Conservation (phyloP, 139 green algal genomes). For the Chlorella sp. region DNA sequence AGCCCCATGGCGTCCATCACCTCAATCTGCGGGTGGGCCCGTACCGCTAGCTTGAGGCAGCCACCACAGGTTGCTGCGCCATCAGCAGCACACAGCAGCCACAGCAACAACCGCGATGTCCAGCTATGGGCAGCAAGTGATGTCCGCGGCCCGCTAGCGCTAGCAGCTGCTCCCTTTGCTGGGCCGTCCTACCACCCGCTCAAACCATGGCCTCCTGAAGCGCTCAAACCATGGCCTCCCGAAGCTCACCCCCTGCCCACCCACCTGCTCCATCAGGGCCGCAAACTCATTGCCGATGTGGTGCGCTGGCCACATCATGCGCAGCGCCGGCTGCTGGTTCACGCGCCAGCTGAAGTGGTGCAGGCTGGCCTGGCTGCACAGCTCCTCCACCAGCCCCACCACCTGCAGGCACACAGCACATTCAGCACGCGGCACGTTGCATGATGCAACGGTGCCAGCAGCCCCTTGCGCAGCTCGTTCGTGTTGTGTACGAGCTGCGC, state of each 20-base stretch:
- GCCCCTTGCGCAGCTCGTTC: too few species aligned
- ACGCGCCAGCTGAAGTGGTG: neutral
- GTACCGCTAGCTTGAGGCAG: neutral
- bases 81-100: neutral
- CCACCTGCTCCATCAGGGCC: neutral
- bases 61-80: too few species aligned
- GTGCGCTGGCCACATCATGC: neutral
- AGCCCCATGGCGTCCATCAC: neutral
- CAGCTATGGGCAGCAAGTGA: too few species aligned
- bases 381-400: conserved; percentile 19
- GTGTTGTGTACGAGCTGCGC: too few species aligned
- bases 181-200: too few species aligned
- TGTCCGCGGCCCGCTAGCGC: too few species aligned
- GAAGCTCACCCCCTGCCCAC: neutral
- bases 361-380: neutral
- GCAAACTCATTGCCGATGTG: conserved; percentile 1
- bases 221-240: too few species aligned
- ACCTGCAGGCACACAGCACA: neutral
- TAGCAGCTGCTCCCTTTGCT: too few species aligned
- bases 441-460: too few species aligned
- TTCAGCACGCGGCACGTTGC: too few species aligned
- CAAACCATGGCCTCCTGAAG: too few species aligned
- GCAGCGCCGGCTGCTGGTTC: neutral
- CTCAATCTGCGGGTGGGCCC: neutral
- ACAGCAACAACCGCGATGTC: neutral